Evolutionary conservation across 306 rosid genomes (phyloP), one percentile per base, ranked within the genome.

Genomic region (Cyamopsis tetragonoloba): DNA sequence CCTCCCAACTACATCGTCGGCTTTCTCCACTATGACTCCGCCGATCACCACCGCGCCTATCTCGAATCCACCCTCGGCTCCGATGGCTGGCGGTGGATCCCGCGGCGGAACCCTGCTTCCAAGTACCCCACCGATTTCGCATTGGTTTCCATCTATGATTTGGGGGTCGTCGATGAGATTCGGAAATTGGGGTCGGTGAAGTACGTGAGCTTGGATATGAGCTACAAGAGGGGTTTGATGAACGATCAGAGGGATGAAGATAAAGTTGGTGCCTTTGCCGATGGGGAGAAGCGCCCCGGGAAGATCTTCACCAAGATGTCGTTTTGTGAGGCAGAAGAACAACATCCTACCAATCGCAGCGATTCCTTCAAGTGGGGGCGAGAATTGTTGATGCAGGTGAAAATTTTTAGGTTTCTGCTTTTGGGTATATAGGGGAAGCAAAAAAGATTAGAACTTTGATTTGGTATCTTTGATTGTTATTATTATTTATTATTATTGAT

Each of bases 241-340:
- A 73, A 51, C 42, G 72, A 82, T 37, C 58, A 10, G 24, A 68
- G 50, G 13, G 72, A 48, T 3, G 66, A 61, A 60, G 69, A 48
- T 3, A 69, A 61, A 60, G 69, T 24, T 62, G 96, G 95, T 66
- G 77, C 96, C 61, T 93, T 93, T 69, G 65, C 79, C 9, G 76
- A 88, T 57, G 99, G 87, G 35, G 72, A 79, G 71, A 93, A 88
- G 77, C 95, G 96, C 7, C 95, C 99, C 2, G 97, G 99, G 62
- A 93, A 89, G 87, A 88, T 93, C 62, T 88, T 89, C 53, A 87
- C 96, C 1, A 42, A 83, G 43, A 93, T 89, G 96, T 93, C 98
- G 55, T 93, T 89, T 80, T 26, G 63, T 3, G 96, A 89, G 61
- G 85, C 18, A 1, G 80, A 9, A n/a, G 77, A 23, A 0, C 43